These are phyloP conservation scores for Quercus robur DNA, from an alignment of 306 rosid genomes.

Conservation along the genomic window DNA sequence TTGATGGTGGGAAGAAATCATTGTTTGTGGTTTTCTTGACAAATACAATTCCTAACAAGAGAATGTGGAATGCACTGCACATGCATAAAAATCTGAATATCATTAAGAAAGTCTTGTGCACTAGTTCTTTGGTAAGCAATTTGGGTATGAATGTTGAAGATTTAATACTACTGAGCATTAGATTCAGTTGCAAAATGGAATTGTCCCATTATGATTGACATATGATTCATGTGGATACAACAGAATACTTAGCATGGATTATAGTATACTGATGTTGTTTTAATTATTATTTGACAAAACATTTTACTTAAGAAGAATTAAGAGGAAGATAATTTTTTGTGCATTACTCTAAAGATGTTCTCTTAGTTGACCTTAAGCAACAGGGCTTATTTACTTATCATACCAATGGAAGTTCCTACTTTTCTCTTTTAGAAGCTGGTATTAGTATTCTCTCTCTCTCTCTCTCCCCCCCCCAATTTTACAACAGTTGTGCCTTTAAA, in stretches of 20 bases:
- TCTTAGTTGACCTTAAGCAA: not conserved
- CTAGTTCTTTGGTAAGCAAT: conserved; percentile 42
- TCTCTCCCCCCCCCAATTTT: no score
- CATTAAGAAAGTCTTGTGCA: conserved; percentile 31
- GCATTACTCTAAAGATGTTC: no score
- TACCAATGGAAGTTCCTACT: not conserved
- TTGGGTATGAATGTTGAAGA: not conserved
- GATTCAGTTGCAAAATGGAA: not conserved
- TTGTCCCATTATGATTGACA: no score
- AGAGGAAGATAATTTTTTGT: no score
- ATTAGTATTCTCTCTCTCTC: no score
- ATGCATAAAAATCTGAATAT: conserved; percentile 30
- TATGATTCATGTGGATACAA: no score
- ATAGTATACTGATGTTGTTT: no score
- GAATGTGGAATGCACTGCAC: conserved; percentile 61
- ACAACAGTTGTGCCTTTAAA: no score
- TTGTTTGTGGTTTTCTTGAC: conserved; percentile 44
- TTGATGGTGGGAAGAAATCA: conserved; percentile 15
- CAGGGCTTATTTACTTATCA: not conserved
- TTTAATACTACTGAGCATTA: not conserved
- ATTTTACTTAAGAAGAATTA: no score
- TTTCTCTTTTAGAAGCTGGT: no score
- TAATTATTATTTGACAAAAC: no score
- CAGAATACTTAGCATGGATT: no score
- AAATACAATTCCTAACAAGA: conserved; percentile 39